A percentile compares a stretch with the other conserved stretches of the same genome.
phyloP scores from a whole-genome alignment of 345 rosid genomes.

The Conringia planisiliqua region DNA sequence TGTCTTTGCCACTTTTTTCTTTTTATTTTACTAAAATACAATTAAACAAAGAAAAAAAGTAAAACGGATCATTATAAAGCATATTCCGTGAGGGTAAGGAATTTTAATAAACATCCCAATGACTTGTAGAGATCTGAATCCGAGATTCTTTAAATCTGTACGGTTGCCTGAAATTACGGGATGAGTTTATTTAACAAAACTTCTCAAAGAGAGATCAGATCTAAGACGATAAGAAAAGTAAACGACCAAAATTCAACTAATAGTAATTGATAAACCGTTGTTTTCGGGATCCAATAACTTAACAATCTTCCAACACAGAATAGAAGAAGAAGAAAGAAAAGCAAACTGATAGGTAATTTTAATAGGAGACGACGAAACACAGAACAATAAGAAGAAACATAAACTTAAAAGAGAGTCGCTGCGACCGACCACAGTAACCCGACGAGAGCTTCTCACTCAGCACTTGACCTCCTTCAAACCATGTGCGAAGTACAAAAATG shows the following conservation, averaged over 20 bases:
- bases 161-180: neutral
- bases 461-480: conserved; percentile 97
- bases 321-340: neutral
- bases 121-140: neutral
- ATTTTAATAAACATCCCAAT: neutral
- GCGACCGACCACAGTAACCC: conserved; percentile 23
- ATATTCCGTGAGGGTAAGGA: conserved; percentile 3
- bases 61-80: neutral
- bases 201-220: neutral
- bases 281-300: conserved; percentile 6
- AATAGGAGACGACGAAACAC: conserved; percentile 11
- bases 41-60: neutral
- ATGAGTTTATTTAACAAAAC: neutral
- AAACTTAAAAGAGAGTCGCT: conserved; percentile 21
- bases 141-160: neutral
- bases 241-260: conserved; percentile 24
- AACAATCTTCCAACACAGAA: conserved; percentile 5
- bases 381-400: neutral
- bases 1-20: neutral
- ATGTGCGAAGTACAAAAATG: conserved; percentile 82
- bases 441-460: conserved; percentile 34
- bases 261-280: conserved; percentile 13
- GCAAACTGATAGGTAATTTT: conserved; percentile 9
- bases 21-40: neutral
- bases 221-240: neutral